Evolutionary conservation across 768 basidiomycete genomes (phyloP).

Genomic region (Peribolospora baueri): DNA sequence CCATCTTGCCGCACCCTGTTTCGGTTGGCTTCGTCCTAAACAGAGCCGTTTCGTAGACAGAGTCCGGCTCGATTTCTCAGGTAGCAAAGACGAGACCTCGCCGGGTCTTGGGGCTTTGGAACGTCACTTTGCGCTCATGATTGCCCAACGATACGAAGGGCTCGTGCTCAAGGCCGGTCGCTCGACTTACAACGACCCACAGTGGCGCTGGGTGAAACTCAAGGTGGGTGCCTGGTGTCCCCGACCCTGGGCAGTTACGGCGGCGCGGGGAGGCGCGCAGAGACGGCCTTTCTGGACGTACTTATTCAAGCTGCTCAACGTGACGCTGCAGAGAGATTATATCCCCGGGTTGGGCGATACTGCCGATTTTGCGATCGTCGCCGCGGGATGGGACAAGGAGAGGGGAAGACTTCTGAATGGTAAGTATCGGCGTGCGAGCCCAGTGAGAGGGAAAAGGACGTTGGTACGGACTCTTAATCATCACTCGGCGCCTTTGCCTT

Average conservation of each 20-base stretch:
- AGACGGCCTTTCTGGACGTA: too few relatives aligned
- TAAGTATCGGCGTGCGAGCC: slow-evolving; percentile 16
- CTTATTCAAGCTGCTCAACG: neutral
- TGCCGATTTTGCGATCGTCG: slow-evolving; percentile 52
- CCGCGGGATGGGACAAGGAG: slow-evolving; percentile 48
- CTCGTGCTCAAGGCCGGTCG: slow-evolving; percentile 52
- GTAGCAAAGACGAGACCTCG: slow-evolving; percentile 6
- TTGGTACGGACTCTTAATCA: slow-evolving; percentile 1
- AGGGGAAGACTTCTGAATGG: slow-evolving; percentile 54
- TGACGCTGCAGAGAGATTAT: slow-evolving; percentile 32
- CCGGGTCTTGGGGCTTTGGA: slow-evolving; percentile 18
- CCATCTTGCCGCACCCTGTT: too few relatives aligned
- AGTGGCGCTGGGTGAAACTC: slow-evolving; percentile 54
- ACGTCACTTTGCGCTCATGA: slow-evolving; percentile 28
- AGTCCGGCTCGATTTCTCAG: too few relatives aligned
- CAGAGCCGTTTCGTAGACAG: too few relatives aligned
- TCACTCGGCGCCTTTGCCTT: neutral
- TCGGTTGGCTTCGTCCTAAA: too few relatives aligned
- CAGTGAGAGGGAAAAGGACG: neutral
- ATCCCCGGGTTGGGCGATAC: slow-evolving; percentile 63
- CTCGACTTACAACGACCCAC: slow-evolving; percentile 40
- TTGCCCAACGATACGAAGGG: slow-evolving; percentile 26
- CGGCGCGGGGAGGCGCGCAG: too few relatives aligned
- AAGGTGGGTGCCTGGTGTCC: slow-evolving; percentile 11
- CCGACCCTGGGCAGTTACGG: neutral